phyloP scores from a whole-genome alignment of 1,284 basidiomycete species.

The Phenoliferia sp. region DNA sequence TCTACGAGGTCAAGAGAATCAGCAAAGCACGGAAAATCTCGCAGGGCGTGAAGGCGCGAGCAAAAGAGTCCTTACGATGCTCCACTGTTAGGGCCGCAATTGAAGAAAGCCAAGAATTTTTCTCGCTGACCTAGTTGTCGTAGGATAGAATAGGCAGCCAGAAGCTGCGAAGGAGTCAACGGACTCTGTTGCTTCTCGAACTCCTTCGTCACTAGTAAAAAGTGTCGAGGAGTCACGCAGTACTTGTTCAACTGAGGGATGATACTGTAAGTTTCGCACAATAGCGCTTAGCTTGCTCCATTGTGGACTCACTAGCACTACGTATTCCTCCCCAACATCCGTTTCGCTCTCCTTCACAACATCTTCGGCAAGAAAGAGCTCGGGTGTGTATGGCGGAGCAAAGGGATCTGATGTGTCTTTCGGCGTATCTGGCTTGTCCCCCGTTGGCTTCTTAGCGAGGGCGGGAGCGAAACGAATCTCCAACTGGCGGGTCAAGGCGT shows the following conservation, averaged over 20 bases:
- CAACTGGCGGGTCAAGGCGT: constrained; percentile 9
- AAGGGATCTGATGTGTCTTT: constrained; percentile 24
- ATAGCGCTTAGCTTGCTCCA: background rate
- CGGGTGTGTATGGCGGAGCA: constrained; percentile 23
- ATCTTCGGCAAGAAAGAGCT: constrained; percentile 27
- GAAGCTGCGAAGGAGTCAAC: constrained; percentile 32
- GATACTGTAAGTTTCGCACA: no score
- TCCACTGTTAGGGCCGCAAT: constrained; percentile 31
- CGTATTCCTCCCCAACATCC: constrained; percentile 22
- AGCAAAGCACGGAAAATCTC: background rate
- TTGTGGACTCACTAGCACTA: constrained; percentile 17
- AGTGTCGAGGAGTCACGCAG: constrained; percentile 37
- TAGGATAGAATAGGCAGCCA: constrained; percentile 31
- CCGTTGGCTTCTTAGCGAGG: constrained; percentile 28
- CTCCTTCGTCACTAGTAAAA: constrained; percentile 37
- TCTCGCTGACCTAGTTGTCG: constrained; percentile 29
- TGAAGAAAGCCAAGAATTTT: constrained; percentile 35
- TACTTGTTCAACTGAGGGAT: constrained; percentile 36
- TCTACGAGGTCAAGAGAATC: background rate
- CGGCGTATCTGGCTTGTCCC: constrained; percentile 1
- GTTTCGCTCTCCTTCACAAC: constrained; percentile 23
- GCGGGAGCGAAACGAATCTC: constrained; percentile 29
- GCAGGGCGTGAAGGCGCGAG: constrained; percentile 1
- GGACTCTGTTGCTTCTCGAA: constrained; percentile 34
- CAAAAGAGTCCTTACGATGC: constrained; percentile 24